Conservation (phyloP, 345 rosid species). For the Clarkia xantiana region DNA sequence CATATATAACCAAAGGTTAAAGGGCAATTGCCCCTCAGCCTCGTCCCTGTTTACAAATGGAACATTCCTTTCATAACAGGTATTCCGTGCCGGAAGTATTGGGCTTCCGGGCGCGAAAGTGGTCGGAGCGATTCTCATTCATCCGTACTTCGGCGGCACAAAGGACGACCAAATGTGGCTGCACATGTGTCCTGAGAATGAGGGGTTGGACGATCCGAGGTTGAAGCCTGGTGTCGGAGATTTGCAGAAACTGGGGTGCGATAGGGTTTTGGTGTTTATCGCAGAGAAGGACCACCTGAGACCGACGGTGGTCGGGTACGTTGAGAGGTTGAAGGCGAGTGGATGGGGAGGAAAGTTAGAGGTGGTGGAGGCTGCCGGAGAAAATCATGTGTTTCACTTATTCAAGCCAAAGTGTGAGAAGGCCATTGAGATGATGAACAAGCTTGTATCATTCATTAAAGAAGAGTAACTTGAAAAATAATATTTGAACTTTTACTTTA, state of each 20-base stretch:
- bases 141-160: slow-evolving; percentile 23
- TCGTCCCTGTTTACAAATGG: too few relatives aligned
- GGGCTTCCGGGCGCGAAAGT: slow-evolving; percentile 13
- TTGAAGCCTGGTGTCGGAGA: slow-evolving; percentile 20
- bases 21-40: too few relatives aligned
- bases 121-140: slow-evolving; percentile 11
- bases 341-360: slow-evolving; percentile 8
- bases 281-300: slow-evolving; percentile 24
- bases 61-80: too few relatives aligned
- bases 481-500: too few relatives aligned
- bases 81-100: slow-evolving; percentile 8
- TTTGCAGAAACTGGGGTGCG: slow-evolving; percentile 19
- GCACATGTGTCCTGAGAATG: slow-evolving; percentile 18
- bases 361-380: slow-evolving; percentile 8
- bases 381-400: slow-evolving; percentile 6
- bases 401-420: slow-evolving; percentile 1
- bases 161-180: slow-evolving; percentile 13
- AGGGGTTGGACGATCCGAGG: slow-evolving; percentile 20
- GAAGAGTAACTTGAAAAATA: too few relatives aligned
- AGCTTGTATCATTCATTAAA: slow-evolving; percentile 12
- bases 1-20: too few relatives aligned
- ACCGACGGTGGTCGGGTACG: slow-evolving; percentile 1
- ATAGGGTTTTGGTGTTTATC: slow-evolving; percentile 22
- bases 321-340: slow-evolving; percentile 10
- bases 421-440: slow-evolving; percentile 7